These are phyloP conservation scores for Nitzschia palea DNA, from an alignment of 108 stramenopile species.

Conservation along the genomic window DNA sequence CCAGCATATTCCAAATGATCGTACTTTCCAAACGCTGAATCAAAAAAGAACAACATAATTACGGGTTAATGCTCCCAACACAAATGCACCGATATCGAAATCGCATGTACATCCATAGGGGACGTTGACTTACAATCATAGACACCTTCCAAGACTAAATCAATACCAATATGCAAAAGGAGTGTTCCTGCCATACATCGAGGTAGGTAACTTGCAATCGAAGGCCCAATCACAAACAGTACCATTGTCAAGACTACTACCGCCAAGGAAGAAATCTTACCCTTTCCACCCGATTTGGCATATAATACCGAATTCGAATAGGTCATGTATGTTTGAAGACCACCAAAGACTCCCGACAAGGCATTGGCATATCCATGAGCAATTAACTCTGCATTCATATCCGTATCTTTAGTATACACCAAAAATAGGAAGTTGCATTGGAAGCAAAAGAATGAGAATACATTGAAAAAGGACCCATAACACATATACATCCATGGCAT, in stretches of 20 bases:
- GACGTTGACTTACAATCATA: slow-evolving; percentile 38
- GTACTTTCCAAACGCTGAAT: slow-evolving; percentile 41
- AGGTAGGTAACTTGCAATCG: slow-evolving; percentile 61
- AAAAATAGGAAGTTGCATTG: background rate
- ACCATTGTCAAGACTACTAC: slow-evolving; percentile 36
- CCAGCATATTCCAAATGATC: slow-evolving; percentile 66
- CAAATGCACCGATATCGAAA: too few relatives aligned
- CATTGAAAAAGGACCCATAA: slow-evolving; percentile 14
- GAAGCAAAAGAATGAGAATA: slow-evolving; percentile 20
- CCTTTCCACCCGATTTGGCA: slow-evolving; percentile 70
- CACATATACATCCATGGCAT: too few relatives aligned
- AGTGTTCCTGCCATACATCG: slow-evolving; percentile 87
- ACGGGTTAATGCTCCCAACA: too few relatives aligned
- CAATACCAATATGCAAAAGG: slow-evolving; percentile 81
- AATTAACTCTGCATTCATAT: slow-evolving; percentile 81
- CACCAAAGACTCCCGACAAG: slow-evolving; percentile 65
- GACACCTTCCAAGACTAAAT: slow-evolving; percentile 79
- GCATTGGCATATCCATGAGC: slow-evolving; percentile 82
- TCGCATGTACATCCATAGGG: too few relatives aligned
- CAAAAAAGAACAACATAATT: too few relatives aligned
- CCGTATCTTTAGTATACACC: too few relatives aligned
- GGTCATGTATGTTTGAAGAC: slow-evolving; percentile 78
- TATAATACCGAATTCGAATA: slow-evolving; percentile 72
- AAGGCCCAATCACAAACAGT: slow-evolving; percentile 69
- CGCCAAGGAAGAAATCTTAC: slow-evolving; percentile 45